Conservation (phyloP, 2,329 filamentous ascomycete species). For the Sporothrix inflata region DNA sequence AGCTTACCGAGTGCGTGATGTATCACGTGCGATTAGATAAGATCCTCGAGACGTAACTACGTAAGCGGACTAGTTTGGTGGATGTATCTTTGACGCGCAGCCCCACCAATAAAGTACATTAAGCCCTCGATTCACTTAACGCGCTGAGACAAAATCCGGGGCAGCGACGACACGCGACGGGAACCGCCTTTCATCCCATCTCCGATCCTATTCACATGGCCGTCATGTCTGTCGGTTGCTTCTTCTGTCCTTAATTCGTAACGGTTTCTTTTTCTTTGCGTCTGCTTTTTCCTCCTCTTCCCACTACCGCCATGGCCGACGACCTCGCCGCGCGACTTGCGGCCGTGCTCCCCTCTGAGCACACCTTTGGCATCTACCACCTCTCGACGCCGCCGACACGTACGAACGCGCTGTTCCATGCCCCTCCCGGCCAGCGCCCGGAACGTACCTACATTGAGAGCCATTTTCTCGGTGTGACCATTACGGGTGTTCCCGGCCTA, state of each 20-base stretch:
- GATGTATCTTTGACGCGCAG: not conserved
- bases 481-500: slow-evolving; percentile 36
- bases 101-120: not conserved
- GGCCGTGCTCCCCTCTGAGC: slow-evolving; percentile 56
- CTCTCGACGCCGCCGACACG: slow-evolving; percentile 80
- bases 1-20: not conserved
- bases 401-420: slow-evolving; percentile 76
- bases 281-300: not conserved
- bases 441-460: slow-evolving; percentile 85
- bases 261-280: not conserved
- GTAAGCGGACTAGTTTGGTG: not conserved
- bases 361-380: slow-evolving; percentile 75
- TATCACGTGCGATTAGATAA: slow-evolving; percentile 25
- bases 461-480: slow-evolving; percentile 68
- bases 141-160: slow-evolving; percentile 17
- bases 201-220: not conserved
- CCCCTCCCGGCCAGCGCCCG: slow-evolving; percentile 70
- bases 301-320: slow-evolving; percentile 25
- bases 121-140: not conserved
- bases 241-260: not conserved
- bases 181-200: not conserved
- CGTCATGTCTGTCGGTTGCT: not conserved
- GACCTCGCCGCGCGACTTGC: slow-evolving; percentile 49
- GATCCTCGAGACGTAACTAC: not conserved
- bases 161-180: slow-evolving; percentile 7